These are phyloP conservation scores for Melaleuca alternifolia DNA, from an alignment of 345 rosid genomes.

Conservation along the genomic window DNA sequence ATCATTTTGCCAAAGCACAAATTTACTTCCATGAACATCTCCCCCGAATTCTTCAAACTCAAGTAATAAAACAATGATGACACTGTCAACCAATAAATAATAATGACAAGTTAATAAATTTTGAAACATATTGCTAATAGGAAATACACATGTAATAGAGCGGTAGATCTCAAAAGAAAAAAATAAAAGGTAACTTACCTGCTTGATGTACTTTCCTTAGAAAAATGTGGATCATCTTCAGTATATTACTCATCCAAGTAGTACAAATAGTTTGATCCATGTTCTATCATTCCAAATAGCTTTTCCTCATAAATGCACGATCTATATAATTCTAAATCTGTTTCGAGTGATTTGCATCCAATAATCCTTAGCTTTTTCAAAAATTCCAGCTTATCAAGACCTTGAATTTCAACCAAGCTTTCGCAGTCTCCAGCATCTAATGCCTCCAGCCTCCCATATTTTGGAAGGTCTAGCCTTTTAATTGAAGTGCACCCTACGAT, in stretches of 20 bases:
- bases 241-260: no score
- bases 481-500: no score
- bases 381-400: neutral
- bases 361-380: fast-evolving
- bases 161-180: neutral
- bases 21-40: neutral
- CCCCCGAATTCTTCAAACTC: no score
- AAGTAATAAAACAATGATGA: neutral
- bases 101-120: neutral
- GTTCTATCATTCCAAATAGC: no score
- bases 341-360: fast-evolving
- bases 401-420: neutral
- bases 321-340: no score
- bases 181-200: neutral
- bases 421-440: fast-evolving
- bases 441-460: no score
- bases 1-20: no score
- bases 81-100: neutral
- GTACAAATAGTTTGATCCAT: no score
- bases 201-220: neutral
- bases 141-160: neutral
- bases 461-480: no score
- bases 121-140: neutral
- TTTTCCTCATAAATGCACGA: no score
- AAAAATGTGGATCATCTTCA: neutral